A percentile compares a stretch with the other conserved stretches of the same genome.
phyloP scores from a whole-genome alignment of 805 yeast genomes.

The Ascoidea tarda region DNA sequence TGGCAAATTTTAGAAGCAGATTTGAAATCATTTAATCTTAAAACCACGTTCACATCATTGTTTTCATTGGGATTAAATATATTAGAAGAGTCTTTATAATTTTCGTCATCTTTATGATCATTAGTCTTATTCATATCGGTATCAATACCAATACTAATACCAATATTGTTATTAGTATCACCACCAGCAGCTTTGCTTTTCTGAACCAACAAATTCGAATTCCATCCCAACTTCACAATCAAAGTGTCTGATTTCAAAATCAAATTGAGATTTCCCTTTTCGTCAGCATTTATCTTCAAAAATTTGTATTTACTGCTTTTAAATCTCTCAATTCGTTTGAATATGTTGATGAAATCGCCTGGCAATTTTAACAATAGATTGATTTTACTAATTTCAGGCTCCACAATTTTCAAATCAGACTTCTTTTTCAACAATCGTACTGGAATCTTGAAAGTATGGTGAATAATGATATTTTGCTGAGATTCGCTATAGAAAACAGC shows the following conservation, averaged over 20 bases:
- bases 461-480: slow-evolving; percentile 28
- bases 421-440: slow-evolving; percentile 44
- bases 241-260: slow-evolving; percentile 37
- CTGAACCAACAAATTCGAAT: slow-evolving; percentile 32
- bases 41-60: slow-evolving; percentile 25
- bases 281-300: slow-evolving; percentile 35
- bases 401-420: slow-evolving; percentile 37
- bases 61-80: not conserved
- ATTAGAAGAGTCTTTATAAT: slow-evolving; percentile 1
- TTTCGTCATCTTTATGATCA: not conserved
- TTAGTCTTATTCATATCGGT: not conserved
- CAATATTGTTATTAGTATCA: slow-evolving; percentile 7
- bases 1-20: slow-evolving; percentile 47
- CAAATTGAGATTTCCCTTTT: slow-evolving; percentile 34
- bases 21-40: slow-evolving; percentile 54
- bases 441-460: slow-evolving; percentile 60
- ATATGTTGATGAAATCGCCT: slow-evolving; percentile 32
- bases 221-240: slow-evolving; percentile 45
- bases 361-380: slow-evolving; percentile 39
- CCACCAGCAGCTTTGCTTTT: slow-evolving; percentile 17
- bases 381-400: slow-evolving; percentile 46
- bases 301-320: slow-evolving; percentile 27
- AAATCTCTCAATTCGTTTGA: slow-evolving; percentile 55
- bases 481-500: slow-evolving; percentile 40
- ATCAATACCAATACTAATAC: slow-evolving; percentile 4